Evolutionary conservation across 179 eudicot species (phyloP).

Genomic region (Heliamphora pulchella): DNA sequence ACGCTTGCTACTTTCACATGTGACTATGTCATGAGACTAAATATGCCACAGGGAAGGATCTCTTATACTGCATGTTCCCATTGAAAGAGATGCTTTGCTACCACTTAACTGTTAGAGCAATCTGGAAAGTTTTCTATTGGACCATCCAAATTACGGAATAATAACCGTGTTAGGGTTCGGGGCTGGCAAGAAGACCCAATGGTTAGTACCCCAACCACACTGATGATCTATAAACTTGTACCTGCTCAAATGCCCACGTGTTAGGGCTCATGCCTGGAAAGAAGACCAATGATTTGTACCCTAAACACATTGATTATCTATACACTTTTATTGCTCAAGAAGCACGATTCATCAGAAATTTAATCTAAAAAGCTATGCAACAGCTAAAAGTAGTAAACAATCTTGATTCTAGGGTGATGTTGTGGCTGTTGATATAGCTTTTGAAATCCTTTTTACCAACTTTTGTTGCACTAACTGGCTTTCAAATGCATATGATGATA

Average conservation of each 20-base stretch:
- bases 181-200: background rate
- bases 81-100: background rate
- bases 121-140: background rate
- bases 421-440: background rate
- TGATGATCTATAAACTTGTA: background rate
- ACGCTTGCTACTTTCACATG: no score
- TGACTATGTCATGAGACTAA: background rate
- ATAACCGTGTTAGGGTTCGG: background rate
- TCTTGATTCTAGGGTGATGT: background rate
- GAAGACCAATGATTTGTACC: background rate
- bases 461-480: background rate
- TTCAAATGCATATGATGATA: background rate
- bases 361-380: background rate
- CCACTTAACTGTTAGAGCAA: background rate
- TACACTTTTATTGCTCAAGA: background rate
- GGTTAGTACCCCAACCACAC: background rate
- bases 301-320: background rate
- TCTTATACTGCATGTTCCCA: background rate
- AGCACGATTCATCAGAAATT: background rate
- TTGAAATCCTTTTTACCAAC: background rate
- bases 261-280: background rate
- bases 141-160: conserved; percentile 1
- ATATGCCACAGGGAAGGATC: background rate
- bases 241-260: background rate
- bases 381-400: background rate